phyloP scores from a whole-genome alignment of 2,329 filamentous ascomycete genomes.

The Hysterium pulicare region DNA sequence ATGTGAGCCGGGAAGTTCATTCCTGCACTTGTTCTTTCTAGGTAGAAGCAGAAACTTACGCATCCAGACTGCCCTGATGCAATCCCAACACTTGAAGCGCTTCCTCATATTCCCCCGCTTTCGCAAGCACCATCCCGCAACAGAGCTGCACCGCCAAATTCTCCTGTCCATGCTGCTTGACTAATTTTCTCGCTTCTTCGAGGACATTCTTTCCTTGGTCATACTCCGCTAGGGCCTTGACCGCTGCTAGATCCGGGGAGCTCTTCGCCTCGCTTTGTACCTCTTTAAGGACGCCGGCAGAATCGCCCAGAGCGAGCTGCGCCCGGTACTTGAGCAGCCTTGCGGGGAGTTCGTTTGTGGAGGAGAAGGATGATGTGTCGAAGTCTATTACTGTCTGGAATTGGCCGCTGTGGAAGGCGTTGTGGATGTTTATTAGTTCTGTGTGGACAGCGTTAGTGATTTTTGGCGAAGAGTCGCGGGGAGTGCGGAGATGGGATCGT shows the following conservation, averaged over 20 bases:
- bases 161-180: conserved; percentile 59
- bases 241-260: conserved; percentile 68
- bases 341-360: conserved; percentile 73
- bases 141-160: conserved; percentile 79
- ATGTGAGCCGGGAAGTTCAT: too few species aligned
- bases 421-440: conserved; percentile 67
- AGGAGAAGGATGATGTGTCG: conserved; percentile 73
- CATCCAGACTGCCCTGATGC: conserved; percentile 77
- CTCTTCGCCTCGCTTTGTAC: conserved; percentile 58
- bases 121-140: conserved; percentile 77
- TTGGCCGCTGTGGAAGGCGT: conserved; percentile 71
- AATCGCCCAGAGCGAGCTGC: conserved; percentile 76
- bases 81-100: conserved; percentile 74
- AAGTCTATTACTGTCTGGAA: conserved; percentile 84
- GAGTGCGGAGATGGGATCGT: conserved; percentile 18
- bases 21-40: too few species aligned
- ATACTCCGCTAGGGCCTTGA: conserved; percentile 71
- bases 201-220: conserved; percentile 36
- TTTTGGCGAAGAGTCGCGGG: conserved; percentile 1
- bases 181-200: conserved; percentile 67
- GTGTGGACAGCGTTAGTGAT: conserved; percentile 17
- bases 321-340: conserved; percentile 77
- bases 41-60: conserved; percentile 65
- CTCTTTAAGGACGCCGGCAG: conserved; percentile 67
- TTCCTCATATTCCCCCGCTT: conserved; percentile 77